Evolutionary conservation across 192 early-diverging fungal species (phyloP).

Genomic region (Entomortierella lignicola): DNA sequence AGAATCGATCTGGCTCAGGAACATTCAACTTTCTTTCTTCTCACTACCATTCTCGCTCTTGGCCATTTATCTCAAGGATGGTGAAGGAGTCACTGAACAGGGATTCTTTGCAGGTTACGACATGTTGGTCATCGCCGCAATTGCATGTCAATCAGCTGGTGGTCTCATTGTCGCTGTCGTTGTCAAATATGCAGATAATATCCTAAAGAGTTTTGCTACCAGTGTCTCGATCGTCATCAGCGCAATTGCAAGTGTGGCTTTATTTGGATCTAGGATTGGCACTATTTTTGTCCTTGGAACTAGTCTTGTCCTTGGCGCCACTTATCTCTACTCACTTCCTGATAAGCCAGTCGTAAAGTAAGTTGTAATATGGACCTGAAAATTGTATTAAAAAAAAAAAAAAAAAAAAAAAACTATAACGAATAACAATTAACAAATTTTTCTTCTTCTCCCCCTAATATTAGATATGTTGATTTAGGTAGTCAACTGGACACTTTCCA

Average conservation of each 20-base stretch:
- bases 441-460: neutral
- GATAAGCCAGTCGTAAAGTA: slow-evolving; percentile 55
- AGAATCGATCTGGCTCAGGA: slow-evolving; percentile 89
- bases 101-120: slow-evolving; percentile 97
- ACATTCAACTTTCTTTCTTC: slow-evolving; percentile 92
- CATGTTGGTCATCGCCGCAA: slow-evolving; percentile 82
- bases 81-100: slow-evolving; percentile 68
- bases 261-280: slow-evolving; percentile 82
- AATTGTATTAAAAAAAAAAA: neutral
- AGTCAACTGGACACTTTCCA: slow-evolving; percentile 52
- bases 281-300: slow-evolving; percentile 79
- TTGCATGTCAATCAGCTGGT: slow-evolving; percentile 89
- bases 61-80: slow-evolving; percentile 85
- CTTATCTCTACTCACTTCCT: slow-evolving; percentile 76
- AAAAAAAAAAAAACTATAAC: no score
- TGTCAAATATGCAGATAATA: slow-evolving; percentile 98
- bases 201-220: slow-evolving; percentile 99
- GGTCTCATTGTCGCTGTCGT: slow-evolving; percentile 96
- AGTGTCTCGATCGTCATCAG: slow-evolving; percentile 96
- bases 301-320: slow-evolving; percentile 77
- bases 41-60: slow-evolving; percentile 85
- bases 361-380: slow-evolving; percentile 8
- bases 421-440: no score
- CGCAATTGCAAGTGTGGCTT: slow-evolving; percentile 80
- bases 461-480: slow-evolving; percentile 49